Conservation (phyloP, 1,139 yeast genomes). For the Pichia sp. region DNA sequence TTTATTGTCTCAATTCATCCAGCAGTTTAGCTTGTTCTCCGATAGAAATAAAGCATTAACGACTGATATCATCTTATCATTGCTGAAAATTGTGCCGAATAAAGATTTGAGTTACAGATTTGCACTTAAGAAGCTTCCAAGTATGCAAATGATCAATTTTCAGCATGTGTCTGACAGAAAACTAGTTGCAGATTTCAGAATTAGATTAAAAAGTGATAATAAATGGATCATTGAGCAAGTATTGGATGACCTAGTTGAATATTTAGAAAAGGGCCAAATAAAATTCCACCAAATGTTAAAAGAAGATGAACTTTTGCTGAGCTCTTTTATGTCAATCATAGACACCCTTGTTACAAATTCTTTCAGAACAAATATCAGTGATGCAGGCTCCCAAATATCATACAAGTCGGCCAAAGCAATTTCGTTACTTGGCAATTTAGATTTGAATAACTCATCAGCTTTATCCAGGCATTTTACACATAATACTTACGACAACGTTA, state of each 20-base stretch:
- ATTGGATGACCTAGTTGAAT: conserved; percentile 57
- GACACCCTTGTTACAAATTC: conserved; percentile 8
- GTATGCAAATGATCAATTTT: conserved; percentile 13
- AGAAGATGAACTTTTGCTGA: conserved; percentile 11
- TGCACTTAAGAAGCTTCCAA: conserved; percentile 12
- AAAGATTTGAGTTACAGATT: conserved; percentile 10
- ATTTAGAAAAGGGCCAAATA: conserved; percentile 44
- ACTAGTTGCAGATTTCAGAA: conserved; percentile 44
- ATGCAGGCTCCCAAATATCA: conserved; percentile 43
- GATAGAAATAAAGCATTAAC: conserved; percentile 45
- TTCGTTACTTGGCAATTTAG: conserved; percentile 76
- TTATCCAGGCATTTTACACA: neutral
- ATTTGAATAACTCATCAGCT: conserved; percentile 35
- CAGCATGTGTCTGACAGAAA: conserved; percentile 18
- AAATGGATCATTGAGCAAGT: conserved; percentile 76
- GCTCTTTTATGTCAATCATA: conserved; percentile 2
- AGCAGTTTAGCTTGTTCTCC: conserved; percentile 55
- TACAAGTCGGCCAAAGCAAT: conserved; percentile 62
- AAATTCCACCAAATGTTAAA: conserved; percentile 8
- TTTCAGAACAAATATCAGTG: neutral
- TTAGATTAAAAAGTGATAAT: conserved; percentile 63
- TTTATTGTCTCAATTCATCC: conserved; percentile 55
- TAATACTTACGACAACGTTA: conserved; percentile 16
- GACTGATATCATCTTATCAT: conserved; percentile 27
- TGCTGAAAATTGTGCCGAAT: conserved; percentile 4